Conservation (phyloP, 2,329 filamentous ascomycete species). For the Neocatenulostroma microsporum region DNA sequence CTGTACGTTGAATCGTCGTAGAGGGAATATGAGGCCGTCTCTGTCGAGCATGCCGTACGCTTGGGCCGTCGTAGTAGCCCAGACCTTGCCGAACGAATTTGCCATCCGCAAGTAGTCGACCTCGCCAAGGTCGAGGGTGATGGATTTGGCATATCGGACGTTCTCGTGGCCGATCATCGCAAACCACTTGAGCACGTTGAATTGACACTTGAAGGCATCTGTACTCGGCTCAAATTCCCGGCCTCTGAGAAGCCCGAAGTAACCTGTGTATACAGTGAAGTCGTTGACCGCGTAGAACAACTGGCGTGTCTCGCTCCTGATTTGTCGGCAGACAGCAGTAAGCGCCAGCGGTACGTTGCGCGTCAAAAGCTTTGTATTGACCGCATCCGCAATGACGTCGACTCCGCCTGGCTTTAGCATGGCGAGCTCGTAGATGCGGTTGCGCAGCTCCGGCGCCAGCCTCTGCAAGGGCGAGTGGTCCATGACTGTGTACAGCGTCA, state of each 20-base stretch:
- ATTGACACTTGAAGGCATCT: too few species aligned
- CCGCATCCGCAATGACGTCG: too few species aligned
- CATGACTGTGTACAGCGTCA: too few species aligned
- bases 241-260: background rate
- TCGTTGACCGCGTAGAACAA: constrained; percentile 3
- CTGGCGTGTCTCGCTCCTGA: background rate
- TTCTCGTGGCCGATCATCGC: background rate
- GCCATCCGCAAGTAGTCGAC: too few species aligned
- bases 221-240: too few species aligned
- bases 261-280: background rate
- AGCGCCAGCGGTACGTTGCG: background rate
- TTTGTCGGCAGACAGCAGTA: background rate
- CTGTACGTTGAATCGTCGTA: too few species aligned
- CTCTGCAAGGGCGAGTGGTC: background rate
- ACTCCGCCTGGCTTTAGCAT: background rate
- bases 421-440: constrained; percentile 3
- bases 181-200: too few species aligned
- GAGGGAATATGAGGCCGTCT: too few species aligned
- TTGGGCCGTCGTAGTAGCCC: too few species aligned
- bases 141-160: background rate
- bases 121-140: background rate
- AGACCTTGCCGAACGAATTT: too few species aligned
- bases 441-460: constrained; percentile 1
- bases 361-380: too few species aligned
- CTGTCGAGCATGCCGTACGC: too few species aligned